phyloP scores from a whole-genome alignment of 495 filamentous ascomycete species.

The Chaetomidium leptoderma region DNA sequence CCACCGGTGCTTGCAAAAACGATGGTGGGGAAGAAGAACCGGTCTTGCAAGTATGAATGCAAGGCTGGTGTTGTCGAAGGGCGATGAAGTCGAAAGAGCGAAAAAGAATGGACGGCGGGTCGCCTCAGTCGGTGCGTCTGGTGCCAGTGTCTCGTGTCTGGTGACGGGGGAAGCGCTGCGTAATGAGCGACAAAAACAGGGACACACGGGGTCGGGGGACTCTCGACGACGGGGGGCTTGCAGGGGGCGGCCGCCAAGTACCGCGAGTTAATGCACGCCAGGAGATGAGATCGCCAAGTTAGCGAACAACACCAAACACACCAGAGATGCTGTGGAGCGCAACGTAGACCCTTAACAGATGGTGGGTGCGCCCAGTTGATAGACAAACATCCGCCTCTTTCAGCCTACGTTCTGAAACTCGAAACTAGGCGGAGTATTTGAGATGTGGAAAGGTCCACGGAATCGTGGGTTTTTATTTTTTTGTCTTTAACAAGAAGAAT shows the following conservation, averaged over 20 bases:
- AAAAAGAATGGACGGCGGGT: constrained; percentile 10
- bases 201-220: constrained; percentile 7
- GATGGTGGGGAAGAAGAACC: constrained; percentile 6
- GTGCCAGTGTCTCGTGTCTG: constrained; percentile 2
- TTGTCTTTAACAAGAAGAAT: neutral
- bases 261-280: constrained; percentile 18
- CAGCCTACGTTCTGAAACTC: neutral
- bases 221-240: neutral
- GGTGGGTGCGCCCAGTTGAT: neutral
- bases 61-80: neutral
- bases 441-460: neutral
- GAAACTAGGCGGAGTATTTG: neutral
- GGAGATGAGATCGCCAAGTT: constrained; percentile 22
- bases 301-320: neutral
- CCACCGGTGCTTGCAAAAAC: neutral
- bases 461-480: no score
- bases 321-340: neutral
- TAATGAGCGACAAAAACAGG: constrained; percentile 18
- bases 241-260: constrained; percentile 8
- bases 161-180: constrained; percentile 7
- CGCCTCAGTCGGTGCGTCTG: neutral
- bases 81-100: neutral
- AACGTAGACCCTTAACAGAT: constrained; percentile 5
- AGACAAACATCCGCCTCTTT: neutral
- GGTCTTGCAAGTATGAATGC: neutral